Base-by-base conservation (phyloP, 1,284 basidiomycete species). In the Peniophora sp. region DNA sequence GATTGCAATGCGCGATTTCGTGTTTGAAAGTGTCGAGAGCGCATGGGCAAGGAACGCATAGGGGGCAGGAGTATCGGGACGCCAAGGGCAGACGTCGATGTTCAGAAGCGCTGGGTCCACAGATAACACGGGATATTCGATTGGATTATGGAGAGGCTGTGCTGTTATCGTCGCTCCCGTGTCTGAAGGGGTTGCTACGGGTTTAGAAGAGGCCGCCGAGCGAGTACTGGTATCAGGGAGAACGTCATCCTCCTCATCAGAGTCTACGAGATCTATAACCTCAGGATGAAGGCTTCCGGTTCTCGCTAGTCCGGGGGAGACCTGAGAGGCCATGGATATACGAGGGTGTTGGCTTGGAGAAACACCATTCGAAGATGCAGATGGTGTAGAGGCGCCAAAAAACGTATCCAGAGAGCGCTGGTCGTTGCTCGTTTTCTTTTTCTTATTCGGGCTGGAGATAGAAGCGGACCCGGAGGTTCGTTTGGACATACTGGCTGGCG, bases 1-100 rank as follows among this genome's bases (percentile, higher is more conserved):
- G 56, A 97, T 96, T 27, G 75, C 67, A 44, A 89, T 85, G n/a
- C 94, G 81, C 14, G 91, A 94, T 22, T 85, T 79, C 0, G 93
- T 97, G 23, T 76, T 69, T 1, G 83, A 84, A 11, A 96, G 70
- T 27, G 81, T 77, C 6, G 81, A 77, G 36, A 96, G 82, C 0
- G 88, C 79, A 57, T 87, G 82, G 0, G 85, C 82, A 20, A 97
- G 76, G 58, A 95, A 89, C 1, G 86, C 80, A 64, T 94, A 97
- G 0, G 92, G 91, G 8, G 87, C 79, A 51, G 68, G 65, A 44
- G 57, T 65, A 52, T 38, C 58, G 38, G 62, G 61, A 34, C 63
- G 66, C 73, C 72, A 81, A 6, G 69, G 67, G 45, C 56, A 50
- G 17, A 52, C 47, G 38, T 63, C 54, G 61, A 69, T 51, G 52